These are phyloP conservation scores for Sporothrix luriei DNA, from an alignment of 2,329 filamentous ascomycete genomes.

Conservation along the genomic window DNA sequence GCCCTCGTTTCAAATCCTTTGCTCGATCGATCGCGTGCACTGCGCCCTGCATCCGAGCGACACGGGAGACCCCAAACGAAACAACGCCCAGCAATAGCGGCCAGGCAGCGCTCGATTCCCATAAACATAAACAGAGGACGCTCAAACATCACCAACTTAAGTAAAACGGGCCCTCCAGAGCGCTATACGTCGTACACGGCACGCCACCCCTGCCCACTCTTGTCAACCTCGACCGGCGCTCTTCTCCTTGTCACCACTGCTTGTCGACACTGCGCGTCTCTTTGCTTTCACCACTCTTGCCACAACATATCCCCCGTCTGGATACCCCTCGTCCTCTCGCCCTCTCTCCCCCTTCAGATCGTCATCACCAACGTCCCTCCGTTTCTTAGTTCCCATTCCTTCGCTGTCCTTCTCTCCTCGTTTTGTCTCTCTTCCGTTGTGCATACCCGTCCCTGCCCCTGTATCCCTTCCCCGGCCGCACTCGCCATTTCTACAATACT, in stretches of 20 bases:
- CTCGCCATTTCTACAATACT: conserved; percentile 22
- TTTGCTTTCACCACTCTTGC: background rate
- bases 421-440: conserved; percentile 22
- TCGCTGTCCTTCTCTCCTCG: conserved; percentile 7
- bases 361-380: conserved; percentile 22
- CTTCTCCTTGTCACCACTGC: conserved; percentile 9
- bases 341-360: conserved; percentile 22
- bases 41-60: background rate
- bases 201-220: conserved; percentile 2
- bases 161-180: conserved; percentile 2
- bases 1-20: conserved; percentile 4
- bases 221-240: conserved; percentile 13
- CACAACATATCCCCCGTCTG: background rate
- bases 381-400: background rate
- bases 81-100: background rate
- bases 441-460: conserved; percentile 23
- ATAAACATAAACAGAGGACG: background rate
- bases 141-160: conserved; percentile 11
- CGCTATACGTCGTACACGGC: conserved; percentile 16
- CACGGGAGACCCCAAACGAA: background rate
- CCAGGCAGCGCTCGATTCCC: background rate
- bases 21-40: conserved; percentile 27
- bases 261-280: background rate
- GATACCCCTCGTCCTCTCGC: conserved; percentile 11
- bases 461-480: background rate